Percentiles rank a stretch among this genome's conserved stretches.
Evolutionary conservation across 441 rosid species (phyloP).

Genomic region (Croton laevigatus): DNA sequence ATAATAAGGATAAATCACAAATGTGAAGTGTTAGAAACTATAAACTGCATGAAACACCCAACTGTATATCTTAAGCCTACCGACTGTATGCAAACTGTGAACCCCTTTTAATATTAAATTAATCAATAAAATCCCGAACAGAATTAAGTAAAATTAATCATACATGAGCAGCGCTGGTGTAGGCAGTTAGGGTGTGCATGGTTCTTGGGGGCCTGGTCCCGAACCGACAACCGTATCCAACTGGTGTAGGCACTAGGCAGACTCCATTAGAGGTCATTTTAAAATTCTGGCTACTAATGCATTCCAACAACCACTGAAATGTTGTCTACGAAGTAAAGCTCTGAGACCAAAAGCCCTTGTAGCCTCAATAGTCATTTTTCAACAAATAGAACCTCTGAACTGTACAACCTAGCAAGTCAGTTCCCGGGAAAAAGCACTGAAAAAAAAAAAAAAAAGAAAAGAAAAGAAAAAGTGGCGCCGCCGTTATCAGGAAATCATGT

Average conservation of each 20-base stretch:
- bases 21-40: too few species aligned
- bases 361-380: background rate
- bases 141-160: background rate
- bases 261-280: background rate
- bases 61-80: too few species aligned
- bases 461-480: background rate
- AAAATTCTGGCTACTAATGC: background rate
- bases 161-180: background rate
- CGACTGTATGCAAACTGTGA: too few species aligned
- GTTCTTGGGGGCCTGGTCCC: too few species aligned
- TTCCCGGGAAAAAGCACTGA: background rate
- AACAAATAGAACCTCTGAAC: background rate
- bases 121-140: too few species aligned
- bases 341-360: background rate
- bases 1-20: too few species aligned
- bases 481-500: conserved; percentile 8
- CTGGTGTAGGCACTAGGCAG: too few species aligned
- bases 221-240: too few species aligned
- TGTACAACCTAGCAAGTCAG: background rate
- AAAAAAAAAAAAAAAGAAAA: background rate
- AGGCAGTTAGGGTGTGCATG: too few species aligned
- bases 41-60: too few species aligned
- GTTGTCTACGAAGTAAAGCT: background rate
- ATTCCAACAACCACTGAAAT: background rate
- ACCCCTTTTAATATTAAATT: too few species aligned